These are phyloP conservation scores for Boletus eberwhitei DNA, from an alignment of 768 basidiomycete genomes.

Conservation along the genomic window DNA sequence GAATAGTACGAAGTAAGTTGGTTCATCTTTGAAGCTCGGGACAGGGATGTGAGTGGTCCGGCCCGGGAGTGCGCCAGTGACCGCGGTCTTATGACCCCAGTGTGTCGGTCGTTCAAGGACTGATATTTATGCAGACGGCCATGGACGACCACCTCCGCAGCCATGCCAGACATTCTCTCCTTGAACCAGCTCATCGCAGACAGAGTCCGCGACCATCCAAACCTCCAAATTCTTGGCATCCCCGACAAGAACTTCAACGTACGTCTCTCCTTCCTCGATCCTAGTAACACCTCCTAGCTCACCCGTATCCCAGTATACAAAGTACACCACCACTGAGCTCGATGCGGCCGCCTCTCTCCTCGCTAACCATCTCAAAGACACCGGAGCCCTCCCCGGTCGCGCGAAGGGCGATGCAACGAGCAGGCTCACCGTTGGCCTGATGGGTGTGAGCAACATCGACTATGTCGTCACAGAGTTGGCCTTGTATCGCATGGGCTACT, in stretches of 20 bases:
- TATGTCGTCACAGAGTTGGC: constrained; percentile 26
- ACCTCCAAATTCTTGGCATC: constrained; percentile 22
- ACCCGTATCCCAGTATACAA: constrained; percentile 17
- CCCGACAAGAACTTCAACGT: constrained; percentile 26
- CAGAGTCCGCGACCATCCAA: constrained; percentile 16
- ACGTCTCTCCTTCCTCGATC: neutral
- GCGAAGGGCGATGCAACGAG: constrained; percentile 23
- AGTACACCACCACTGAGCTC: constrained; percentile 23
- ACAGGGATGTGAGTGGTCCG: neutral
- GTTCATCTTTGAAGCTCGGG: too few relatives aligned
- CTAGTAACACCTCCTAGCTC: neutral
- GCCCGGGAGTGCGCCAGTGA: neutral
- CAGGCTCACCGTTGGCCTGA: constrained; percentile 23
- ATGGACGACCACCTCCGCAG: neutral
- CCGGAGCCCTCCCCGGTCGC: constrained; percentile 20
- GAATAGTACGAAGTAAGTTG: neutral
- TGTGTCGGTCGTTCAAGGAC: neutral
- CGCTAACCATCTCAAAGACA: constrained; percentile 22
- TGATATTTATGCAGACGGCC: neutral
- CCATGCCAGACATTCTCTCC: constrained; percentile 24
- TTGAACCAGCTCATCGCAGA: constrained; percentile 28
- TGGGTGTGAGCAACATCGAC: constrained; percentile 28
- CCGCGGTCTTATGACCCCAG: neutral
- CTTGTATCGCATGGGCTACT: constrained; percentile 32
- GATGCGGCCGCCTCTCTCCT: constrained; percentile 28